Evolutionary conservation across 495 filamentous ascomycete species (phyloP), one percentile per base, ranked within the genome.

Genomic region (Stereocaulon alpinum): DNA sequence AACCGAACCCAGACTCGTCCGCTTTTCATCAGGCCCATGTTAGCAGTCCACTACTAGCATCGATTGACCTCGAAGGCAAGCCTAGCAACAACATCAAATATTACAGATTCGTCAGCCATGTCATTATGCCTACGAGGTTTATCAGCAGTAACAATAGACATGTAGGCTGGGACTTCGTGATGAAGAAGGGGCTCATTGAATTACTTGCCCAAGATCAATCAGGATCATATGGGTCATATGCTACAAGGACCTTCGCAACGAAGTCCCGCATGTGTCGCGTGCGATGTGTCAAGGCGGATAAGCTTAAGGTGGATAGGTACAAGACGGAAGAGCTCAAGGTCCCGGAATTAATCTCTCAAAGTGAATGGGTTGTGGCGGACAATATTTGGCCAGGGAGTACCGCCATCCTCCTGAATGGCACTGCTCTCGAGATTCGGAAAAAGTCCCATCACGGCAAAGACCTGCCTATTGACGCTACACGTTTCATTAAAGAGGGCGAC

Each of bases 401-500:
- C 6, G 88, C 84, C 61, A 70, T 93, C 42, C 72, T 76, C n/a
- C 67, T 94, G 53, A 95, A 96, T 67, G 70, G 67, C 0, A 63
- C 64, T 2, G 66, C 75, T n/a, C 60, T 91, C 5, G 77, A 81
- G 22, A 64, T 83, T 11, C 79, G 84, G 44, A 76, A 84, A 22
- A 86, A 86, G 59, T 60, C 75, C 1, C 83, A 88, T 45, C 81
- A 88, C 66, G 82, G 82, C 0, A 91, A 88, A 66, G 87, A 94
- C 61, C 64, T 89, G 4, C 80, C 92, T 0, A 70, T 86, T 30
- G 89, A 94, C 60, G 75, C 93, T 29, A 88, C 89, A 11, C 67
- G 72, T 3, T 61, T 68, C 29, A 67, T 86, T 17, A 67, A 61
- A 2, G 53, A 67, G 32, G 84, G 86, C 4, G 61, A 63, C 3